Evolutionary conservation across 2,329 filamentous ascomycete genomes (phyloP), one percentile per base, ranked within the genome.

Genomic region (Alternaria atra): DNA sequence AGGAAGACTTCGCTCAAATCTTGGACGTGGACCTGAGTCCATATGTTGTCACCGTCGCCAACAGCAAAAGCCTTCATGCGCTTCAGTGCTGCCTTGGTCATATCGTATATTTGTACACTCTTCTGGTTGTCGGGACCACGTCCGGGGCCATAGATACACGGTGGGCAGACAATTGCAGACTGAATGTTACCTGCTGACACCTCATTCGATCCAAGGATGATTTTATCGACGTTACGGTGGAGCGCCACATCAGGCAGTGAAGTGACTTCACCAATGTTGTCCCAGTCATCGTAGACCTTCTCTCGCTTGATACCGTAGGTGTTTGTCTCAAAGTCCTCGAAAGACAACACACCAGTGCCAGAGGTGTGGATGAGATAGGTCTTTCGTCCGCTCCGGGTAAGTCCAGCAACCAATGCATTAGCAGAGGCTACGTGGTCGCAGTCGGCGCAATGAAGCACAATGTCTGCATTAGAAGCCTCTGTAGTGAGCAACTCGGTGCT

Each of bases 141-240:
- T 1, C 88, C 88, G 2, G 75, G 67, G 4, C 79, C 88, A 64
- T 89, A 91, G 65, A 91, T 90, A 2, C 84, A 86, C 0, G 88
- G 87, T 8, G 89, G 88, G 64, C 86, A 90, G 2, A 91, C 82
- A 25, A 91, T 84, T 15, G 78, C 77, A 2, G 77, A 73, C 17
- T 65, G 66, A 6, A 89, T 80, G 0, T 76, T 76, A 7, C 60
- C 60, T 9, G 81, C 79, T 79, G 77, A 55, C 82, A 79, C 53
- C 79, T 73, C 3, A 76, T 74, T 4, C 79, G 84, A 81, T 0
- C 75, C 80, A 0, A 90, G 79, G n/a, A 93, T 85, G 25, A 91
- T 83, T 73, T 88, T 86, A 76, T 94, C 91, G 4, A 92, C 86
- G 69, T 89, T 82, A 13, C 89, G 86, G 78, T 93, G 91, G 25